Base-by-base conservation (phyloP, 768 basidiomycete genomes). In the Kwoniella pini region DNA sequence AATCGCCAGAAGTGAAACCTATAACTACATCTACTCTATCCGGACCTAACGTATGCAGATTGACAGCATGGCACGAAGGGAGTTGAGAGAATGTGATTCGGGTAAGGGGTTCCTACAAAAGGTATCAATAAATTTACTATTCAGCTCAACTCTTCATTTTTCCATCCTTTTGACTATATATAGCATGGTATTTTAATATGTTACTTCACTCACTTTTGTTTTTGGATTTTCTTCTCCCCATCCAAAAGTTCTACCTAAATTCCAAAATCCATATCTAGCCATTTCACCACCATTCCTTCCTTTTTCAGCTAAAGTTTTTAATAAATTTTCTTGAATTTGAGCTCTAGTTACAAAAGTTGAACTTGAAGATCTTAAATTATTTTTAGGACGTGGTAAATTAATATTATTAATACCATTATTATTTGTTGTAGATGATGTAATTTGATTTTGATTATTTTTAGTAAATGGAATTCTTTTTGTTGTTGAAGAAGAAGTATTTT, bases 1-100 rank as follows among this genome's bases (percentile, higher is more conserved):
- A 81, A 80, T 99, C 96, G n/a, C 96, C 96, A 0, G 93, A 90
- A 63, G 82, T 84, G 75, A 96, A 97, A 4, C 95, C 96, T 69
- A 97, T 88, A 60, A 97, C 84, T 5, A 96, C 82, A 70, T 97
- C 94, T 31, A 97, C 79, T 43, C 86, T 85, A 40, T 91, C 87
- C 11, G 87, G 80, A 2, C 86, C 87, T 6, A 89, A 86, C 1
- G 94, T 96, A 1, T 84, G 77, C 4, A 82, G 77, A 67, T 96
- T 95, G 28, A 95, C 86, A 70, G 91, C 88, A 76, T 95, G 91
- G 74, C 92, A 94, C 1, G 94, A 96, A 4, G 91, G 92, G 68
- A 88, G 84, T 13, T 87, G 85, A 45, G 89, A 86, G 79, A 97
- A 97, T 19, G 87, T 87, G 55, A 97, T 86, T 58, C 88, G 84